Percentiles rank a stretch among this genome's conserved stretches.
phyloP scores from a whole-genome alignment of 2,329 filamentous ascomycete species.

The Botrytis byssoidea region DNA sequence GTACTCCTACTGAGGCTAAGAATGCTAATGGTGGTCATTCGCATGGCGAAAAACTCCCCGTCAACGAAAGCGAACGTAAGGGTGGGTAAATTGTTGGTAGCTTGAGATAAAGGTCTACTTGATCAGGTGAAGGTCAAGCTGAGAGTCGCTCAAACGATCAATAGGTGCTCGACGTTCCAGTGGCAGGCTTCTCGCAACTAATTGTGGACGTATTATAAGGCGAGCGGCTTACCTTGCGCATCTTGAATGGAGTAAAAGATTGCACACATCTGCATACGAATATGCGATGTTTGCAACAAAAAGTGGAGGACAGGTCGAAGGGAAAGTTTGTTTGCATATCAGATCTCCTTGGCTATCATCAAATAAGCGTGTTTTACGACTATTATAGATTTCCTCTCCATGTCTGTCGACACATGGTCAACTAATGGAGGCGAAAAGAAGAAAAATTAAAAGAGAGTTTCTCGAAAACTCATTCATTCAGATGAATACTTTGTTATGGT shows the following conservation, averaged over 20 bases:
- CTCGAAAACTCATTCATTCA: constrained; percentile 21
- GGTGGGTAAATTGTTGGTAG: constrained; percentile 48
- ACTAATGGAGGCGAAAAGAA: constrained; percentile 15
- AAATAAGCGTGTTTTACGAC: constrained; percentile 10
- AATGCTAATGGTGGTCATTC: constrained; percentile 43
- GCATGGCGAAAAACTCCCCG: constrained; percentile 56
- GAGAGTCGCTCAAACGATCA: not conserved
- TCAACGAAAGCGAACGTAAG: constrained; percentile 60
- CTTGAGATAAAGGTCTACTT: not conserved
- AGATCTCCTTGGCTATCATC: constrained; percentile 16
- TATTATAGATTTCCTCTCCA: constrained; percentile 20
- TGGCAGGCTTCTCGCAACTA: not conserved
- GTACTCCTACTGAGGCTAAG: constrained; percentile 48
- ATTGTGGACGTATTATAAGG: not conserved
- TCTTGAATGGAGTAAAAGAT: not conserved
- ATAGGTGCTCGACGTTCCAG: not conserved
- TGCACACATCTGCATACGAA: not conserved
- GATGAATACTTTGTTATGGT: constrained; percentile 27
- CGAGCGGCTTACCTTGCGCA: not conserved
- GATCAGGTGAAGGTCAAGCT: constrained; percentile 1
- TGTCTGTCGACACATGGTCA: constrained; percentile 14
- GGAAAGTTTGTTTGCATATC: constrained; percentile 17
- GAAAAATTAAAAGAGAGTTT: constrained; percentile 19
- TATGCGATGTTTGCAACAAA: not conserved
- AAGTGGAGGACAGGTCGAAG: not conserved